phyloP scores from a whole-genome alignment of 805 yeast species.

The Saturnispora gosingensis region DNA sequence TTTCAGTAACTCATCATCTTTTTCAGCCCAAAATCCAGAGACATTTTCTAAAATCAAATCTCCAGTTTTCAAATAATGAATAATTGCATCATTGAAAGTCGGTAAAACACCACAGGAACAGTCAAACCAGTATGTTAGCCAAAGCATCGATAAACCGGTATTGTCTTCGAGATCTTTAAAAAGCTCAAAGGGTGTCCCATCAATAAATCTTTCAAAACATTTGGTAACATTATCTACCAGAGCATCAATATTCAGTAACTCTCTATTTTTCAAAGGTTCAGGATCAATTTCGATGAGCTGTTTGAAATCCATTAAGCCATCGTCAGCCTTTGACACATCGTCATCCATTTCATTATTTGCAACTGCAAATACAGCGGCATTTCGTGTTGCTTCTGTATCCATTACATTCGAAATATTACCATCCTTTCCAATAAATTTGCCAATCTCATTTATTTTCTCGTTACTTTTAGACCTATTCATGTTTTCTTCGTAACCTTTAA shows the following conservation, averaged over 20 bases:
- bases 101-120: conserved; percentile 28
- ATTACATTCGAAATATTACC: background rate
- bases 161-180: conserved; percentile 23
- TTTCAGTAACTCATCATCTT: conserved; percentile 24
- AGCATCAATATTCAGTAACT: conserved; percentile 16
- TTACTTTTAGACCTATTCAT: background rate
- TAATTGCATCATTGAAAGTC: conserved; percentile 23
- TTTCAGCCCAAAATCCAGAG: conserved; percentile 27
- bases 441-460: background rate
- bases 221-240: conserved; percentile 19
- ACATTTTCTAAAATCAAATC: conserved; percentile 21
- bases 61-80: conserved; percentile 23
- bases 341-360: conserved; percentile 4
- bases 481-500: conserved; percentile 13
- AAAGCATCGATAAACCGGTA: conserved; percentile 24
- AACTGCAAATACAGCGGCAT: conserved; percentile 1
- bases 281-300: conserved; percentile 22
- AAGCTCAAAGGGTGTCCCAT: conserved; percentile 22
- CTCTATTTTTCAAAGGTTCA: conserved; percentile 23
- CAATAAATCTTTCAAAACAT: conserved; percentile 21
- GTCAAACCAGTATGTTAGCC: conserved; percentile 29
- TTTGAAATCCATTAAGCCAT: conserved; percentile 14
- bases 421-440: background rate
- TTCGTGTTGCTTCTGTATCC: conserved; percentile 1
- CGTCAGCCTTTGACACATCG: conserved; percentile 11